A percentile compares a stretch with the other conserved stretches of the same genome.
These are phyloP conservation scores for Erythrophleum ivorense DNA, from an alignment of 331 rosid species.

Conservation along the genomic window DNA sequence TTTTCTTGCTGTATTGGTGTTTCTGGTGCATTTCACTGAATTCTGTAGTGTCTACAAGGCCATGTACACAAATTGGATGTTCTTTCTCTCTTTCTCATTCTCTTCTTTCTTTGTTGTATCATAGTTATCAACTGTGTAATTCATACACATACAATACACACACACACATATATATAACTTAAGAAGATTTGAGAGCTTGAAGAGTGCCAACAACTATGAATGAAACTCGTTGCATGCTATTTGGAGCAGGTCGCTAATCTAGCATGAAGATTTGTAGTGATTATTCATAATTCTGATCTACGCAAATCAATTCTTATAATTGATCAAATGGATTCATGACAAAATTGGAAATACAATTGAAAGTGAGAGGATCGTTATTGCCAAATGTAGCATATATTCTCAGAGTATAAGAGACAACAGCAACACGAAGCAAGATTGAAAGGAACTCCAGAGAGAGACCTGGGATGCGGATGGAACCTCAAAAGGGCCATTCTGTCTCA, in stretches of 20 bases:
- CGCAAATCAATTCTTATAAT: conserved; percentile 10
- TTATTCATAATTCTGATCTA: neutral
- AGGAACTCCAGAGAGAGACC: neutral
- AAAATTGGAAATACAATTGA: conserved; percentile 12
- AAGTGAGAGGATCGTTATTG: conserved; percentile 6
- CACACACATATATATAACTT: no score
- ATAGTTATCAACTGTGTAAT: neutral
- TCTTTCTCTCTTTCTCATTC: no score
- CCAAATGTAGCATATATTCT: neutral
- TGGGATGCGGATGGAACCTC: neutral
- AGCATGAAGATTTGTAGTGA: neutral
- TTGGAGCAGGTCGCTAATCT: neutral
- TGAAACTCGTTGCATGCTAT: neutral
- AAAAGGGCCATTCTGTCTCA: neutral
- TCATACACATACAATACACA: neutral
- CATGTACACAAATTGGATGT: no score
- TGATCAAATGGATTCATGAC: conserved; percentile 15
- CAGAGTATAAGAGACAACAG: neutral
- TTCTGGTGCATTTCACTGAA: no score
- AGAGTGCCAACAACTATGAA: neutral
- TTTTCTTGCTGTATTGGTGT: no score
- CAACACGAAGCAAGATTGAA: neutral
- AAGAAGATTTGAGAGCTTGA: neutral
- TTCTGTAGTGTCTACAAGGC: no score
- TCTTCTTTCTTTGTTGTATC: no score